A percentile compares a stretch with the other conserved stretches of the same genome.
Evolutionary conservation across 805 yeast genomes (phyloP).

Genomic region (Zygoascus flipseniorum): DNA sequence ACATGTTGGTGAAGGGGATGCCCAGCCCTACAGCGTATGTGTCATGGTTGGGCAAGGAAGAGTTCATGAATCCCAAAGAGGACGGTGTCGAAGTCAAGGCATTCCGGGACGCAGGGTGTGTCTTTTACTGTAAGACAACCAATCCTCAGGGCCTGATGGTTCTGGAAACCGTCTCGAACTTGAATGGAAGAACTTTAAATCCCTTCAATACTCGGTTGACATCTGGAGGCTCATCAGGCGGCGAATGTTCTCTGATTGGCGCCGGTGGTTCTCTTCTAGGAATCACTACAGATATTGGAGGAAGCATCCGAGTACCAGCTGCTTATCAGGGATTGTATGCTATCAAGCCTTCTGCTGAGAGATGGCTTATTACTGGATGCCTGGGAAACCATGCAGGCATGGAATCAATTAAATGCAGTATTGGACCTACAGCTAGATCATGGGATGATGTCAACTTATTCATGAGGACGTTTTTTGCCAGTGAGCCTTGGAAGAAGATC

Average conservation of each 20-base stretch:
- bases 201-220: conserved; percentile 37
- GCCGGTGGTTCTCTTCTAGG: conserved; percentile 41
- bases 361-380: conserved; percentile 32
- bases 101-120: conserved; percentile 44
- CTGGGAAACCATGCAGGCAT: conserved; percentile 37
- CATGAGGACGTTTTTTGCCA: conserved; percentile 36
- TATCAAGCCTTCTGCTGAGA: conserved; percentile 37
- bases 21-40: conserved; percentile 40
- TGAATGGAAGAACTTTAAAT: conserved; percentile 41
- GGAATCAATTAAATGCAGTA: conserved; percentile 54
- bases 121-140: conserved; percentile 54
- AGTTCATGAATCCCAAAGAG: conserved; percentile 22
- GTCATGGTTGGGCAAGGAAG: not conserved
- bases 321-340: conserved; percentile 35
- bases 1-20: conserved; percentile 39
- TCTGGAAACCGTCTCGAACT: conserved; percentile 38
- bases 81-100: conserved; percentile 30
- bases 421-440: conserved; percentile 58
- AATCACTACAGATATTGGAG: conserved; percentile 46
- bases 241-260: conserved; percentile 42
- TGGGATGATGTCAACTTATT: conserved; percentile 59
- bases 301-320: conserved; percentile 43
- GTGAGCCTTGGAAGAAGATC: conserved; percentile 15
- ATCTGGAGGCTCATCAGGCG: conserved; percentile 50
- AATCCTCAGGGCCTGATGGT: conserved; percentile 51